phyloP scores from a whole-genome alignment of 768 basidiomycete species.

The Auriscalpium microsporum region DNA sequence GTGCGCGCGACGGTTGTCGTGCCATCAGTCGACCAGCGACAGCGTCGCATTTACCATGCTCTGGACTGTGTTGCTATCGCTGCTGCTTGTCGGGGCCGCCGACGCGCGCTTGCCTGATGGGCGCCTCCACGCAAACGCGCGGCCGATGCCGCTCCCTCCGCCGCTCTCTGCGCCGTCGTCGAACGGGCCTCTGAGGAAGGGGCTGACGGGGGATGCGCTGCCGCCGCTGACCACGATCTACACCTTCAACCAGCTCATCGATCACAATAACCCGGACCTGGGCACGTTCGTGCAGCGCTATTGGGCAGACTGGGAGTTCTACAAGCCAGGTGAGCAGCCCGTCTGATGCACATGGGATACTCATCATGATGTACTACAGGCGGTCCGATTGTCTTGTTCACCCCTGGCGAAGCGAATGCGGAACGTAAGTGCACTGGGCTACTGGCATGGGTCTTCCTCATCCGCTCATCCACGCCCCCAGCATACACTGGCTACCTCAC shows the following conservation, averaged over 20 bases:
- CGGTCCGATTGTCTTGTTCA: conserved; percentile 57
- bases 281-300: conserved; percentile 75
- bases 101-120: neutral
- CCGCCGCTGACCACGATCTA: conserved; percentile 33
- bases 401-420: conserved; percentile 59
- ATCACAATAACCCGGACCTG: conserved; percentile 44
- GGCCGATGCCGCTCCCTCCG: neutral
- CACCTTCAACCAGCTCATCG: conserved; percentile 46
- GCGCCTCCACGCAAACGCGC: neutral
- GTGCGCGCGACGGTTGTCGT: too few relatives aligned
- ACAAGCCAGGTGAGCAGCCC: conserved; percentile 29
- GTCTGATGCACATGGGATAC: neutral
- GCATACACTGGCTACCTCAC: conserved; percentile 46
- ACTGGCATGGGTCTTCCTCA: neutral
- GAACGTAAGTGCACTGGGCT: conserved; percentile 26
- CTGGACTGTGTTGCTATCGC: too few relatives aligned
- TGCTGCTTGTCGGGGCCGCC: too few relatives aligned
- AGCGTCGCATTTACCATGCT: too few relatives aligned
- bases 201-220: conserved; percentile 19
- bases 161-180: neutral
- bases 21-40: too few relatives aligned
- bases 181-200: neutral
- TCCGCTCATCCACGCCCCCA: neutral
- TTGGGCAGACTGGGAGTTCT: conserved; percentile 64
- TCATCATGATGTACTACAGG: conserved; percentile 6